A percentile compares a stretch with the other conserved stretches of the same genome.
Conservation (phyloP, 202 grass and related monocot genomes). For the Dendrocalamus latiflorus region DNA sequence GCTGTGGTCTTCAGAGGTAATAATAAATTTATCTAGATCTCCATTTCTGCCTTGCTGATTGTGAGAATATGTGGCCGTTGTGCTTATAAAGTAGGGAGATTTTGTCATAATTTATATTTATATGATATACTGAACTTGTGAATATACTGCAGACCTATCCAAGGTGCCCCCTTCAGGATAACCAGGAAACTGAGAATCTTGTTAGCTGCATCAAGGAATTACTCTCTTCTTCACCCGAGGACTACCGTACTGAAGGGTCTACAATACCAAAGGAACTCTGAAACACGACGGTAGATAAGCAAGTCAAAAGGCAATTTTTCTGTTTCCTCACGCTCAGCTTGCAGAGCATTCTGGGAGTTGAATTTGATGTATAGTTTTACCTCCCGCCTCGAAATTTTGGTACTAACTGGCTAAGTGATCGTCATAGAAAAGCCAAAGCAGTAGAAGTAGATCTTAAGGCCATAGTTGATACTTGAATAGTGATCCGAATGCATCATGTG, state of each 20-base stretch:
- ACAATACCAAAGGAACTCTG: constrained; percentile 28
- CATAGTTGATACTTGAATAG: neutral
- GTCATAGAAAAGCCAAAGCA: neutral
- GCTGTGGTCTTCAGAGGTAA: constrained; percentile 80
- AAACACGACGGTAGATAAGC: constrained; percentile 18
- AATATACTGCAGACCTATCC: constrained; percentile 49
- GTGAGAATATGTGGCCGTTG: no score
- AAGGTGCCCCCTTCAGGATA: constrained; percentile 42
- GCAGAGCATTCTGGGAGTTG: constrained; percentile 21
- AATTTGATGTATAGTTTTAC: constrained; percentile 25
- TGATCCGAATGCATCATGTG: neutral
- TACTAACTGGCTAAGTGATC: neutral
- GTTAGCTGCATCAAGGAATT: constrained; percentile 57
- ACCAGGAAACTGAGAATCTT: constrained; percentile 53
- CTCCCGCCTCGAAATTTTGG: constrained; percentile 26
- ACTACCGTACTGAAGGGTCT: constrained; percentile 15
- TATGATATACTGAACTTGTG: neutral
- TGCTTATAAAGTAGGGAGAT: neutral
- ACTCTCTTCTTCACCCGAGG: constrained; percentile 21
- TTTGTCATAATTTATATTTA: neutral
- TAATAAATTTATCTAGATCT: neutral
- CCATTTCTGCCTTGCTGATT: neutral
- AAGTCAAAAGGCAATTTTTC: neutral
- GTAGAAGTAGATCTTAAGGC: neutral
- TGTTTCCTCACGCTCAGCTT: neutral